Conservation (phyloP, 108 stramenopile species). For the Nannochloropsis gaditana region DNA sequence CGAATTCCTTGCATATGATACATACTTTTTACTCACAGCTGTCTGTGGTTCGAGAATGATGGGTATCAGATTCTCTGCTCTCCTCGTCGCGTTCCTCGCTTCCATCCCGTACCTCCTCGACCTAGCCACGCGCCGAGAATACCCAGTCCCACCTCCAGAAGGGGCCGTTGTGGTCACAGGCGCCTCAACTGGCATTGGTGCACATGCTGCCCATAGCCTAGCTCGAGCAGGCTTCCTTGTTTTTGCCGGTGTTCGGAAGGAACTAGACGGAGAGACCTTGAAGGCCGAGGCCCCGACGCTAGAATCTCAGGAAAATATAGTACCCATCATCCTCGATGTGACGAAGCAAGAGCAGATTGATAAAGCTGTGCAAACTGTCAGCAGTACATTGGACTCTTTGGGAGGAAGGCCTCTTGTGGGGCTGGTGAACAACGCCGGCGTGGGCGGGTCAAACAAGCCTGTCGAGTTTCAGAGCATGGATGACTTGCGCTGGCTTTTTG, state of each 20-base stretch:
- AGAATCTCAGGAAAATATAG: not conserved
- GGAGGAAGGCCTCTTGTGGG: not conserved
- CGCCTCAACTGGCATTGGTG: constrained; percentile 21
- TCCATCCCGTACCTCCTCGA: not conserved
- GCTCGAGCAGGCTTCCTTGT: constrained; percentile 10
- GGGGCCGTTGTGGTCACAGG: constrained; percentile 14
- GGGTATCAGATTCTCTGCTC: not conserved
- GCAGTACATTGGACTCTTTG: not conserved
- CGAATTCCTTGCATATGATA: too few species aligned
- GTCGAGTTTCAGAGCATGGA: constrained; percentile 12
- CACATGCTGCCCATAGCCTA: constrained; percentile 20
- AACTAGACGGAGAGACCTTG: not conserved
- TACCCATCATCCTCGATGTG: constrained; percentile 20
- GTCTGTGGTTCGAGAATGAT: not conserved
- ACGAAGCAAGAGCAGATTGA: constrained; percentile 18
- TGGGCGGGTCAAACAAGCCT: not conserved
- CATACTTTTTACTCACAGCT: too few species aligned
- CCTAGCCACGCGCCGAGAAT: not conserved
- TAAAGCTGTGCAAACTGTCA: not conserved
- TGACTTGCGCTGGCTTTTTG: not conserved
- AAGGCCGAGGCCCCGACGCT: not conserved
- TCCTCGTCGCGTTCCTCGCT: not conserved
- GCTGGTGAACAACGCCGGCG: constrained; percentile 22
- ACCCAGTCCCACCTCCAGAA: not conserved
- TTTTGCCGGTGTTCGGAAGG: constrained; percentile 7